A percentile compares a stretch with the other conserved stretches of the same genome.
Evolutionary conservation across 192 early-diverging fungal species (phyloP).

Genomic region (Powellomyces hirtus): DNA sequence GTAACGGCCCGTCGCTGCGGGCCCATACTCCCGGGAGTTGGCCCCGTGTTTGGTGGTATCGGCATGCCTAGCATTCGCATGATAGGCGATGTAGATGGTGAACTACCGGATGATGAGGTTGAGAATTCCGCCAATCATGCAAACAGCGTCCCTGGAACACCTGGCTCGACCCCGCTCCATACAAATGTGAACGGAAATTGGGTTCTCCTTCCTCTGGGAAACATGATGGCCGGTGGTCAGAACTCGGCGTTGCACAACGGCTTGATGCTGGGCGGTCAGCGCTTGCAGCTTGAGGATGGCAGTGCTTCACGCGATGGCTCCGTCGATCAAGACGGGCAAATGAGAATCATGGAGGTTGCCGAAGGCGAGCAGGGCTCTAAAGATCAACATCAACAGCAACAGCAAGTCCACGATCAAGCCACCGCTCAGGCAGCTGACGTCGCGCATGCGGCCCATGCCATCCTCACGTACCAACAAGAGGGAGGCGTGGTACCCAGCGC

Average conservation of each 20-base stretch:
- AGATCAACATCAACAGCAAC: background rate
- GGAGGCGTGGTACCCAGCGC: background rate
- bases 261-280: background rate
- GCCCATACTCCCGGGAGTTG: slow-evolving; percentile 6
- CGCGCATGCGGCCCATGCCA: background rate
- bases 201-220: slow-evolving; percentile 1
- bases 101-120: too few relatives aligned
- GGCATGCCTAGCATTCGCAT: too few relatives aligned
- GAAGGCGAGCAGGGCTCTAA: background rate
- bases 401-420: slow-evolving; percentile 12
- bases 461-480: background rate
- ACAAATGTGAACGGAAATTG: background rate
- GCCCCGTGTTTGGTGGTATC: slow-evolving; percentile 3
- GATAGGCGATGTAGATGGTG: too few relatives aligned
- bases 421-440: too few relatives aligned
- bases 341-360: slow-evolving; percentile 2
- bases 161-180: background rate
- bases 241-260: too few relatives aligned
- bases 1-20: slow-evolving; percentile 26
- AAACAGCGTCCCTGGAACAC: background rate
- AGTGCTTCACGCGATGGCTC: background rate
- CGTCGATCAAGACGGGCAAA: too few relatives aligned
- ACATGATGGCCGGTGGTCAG: too few relatives aligned
- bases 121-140: too few relatives aligned
- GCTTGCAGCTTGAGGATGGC: too few relatives aligned